Percentiles rank a stretch among this genome's conserved stretches.
Conservation (phyloP, 345 rosid genomes). For the Hibiscus mutabilis region DNA sequence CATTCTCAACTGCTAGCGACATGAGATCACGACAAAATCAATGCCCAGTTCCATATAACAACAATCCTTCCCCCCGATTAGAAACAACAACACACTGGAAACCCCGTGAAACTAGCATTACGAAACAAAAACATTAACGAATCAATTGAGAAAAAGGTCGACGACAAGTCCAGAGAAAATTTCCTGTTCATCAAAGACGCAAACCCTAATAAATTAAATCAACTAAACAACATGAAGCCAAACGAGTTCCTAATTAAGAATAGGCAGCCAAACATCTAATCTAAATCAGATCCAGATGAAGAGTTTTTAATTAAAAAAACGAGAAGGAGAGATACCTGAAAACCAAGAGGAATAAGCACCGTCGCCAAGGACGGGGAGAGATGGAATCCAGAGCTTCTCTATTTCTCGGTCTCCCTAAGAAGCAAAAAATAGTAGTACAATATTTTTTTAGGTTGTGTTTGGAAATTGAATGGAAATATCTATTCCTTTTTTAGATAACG, state of each 20-base stretch:
- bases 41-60: background rate
- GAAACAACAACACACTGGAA: background rate
- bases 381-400: conserved; percentile 59
- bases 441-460: background rate
- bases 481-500: background rate
- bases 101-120: background rate
- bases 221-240: background rate
- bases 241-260: background rate
- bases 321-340: conserved; percentile 34
- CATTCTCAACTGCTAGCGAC: background rate
- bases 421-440: background rate
- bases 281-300: background rate
- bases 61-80: background rate
- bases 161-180: background rate
- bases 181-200: background rate
- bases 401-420: conserved; percentile 6
- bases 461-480: background rate
- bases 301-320: too few relatives aligned
- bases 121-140: background rate
- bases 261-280: background rate
- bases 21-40: background rate
- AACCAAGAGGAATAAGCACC: conserved; percentile 71
- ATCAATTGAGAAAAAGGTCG: background rate
- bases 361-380: conserved; percentile 71
- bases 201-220: background rate